Conservation (phyloP, 2,329 filamentous ascomycete genomes). For the Aspergillus pseudoterreus region DNA sequence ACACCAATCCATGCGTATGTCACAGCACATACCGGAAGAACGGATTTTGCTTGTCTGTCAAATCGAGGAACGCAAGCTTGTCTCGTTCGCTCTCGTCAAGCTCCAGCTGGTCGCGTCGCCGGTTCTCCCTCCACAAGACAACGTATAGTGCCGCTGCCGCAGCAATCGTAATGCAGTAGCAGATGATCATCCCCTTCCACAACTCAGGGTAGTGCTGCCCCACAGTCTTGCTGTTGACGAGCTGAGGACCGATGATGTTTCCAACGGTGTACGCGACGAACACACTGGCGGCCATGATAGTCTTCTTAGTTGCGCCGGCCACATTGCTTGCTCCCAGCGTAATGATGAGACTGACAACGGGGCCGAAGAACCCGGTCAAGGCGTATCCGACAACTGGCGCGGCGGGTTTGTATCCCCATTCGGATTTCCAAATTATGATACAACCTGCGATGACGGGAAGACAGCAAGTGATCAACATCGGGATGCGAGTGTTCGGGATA, state of each 20-base stretch:
- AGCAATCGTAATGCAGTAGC: conserved; percentile 64
- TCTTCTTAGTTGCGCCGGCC: conserved; percentile 74
- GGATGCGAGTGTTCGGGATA: conserved; percentile 60
- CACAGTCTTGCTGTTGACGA: conserved; percentile 65
- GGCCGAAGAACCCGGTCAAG: conserved; percentile 69
- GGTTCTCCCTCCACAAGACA: conserved; percentile 59
- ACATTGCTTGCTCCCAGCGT: conserved; percentile 63
- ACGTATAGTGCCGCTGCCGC: conserved; percentile 55
- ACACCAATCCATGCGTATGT: not conserved
- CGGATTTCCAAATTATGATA: conserved; percentile 68
- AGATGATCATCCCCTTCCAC: conserved; percentile 66
- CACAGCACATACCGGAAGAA: conserved; percentile 61
- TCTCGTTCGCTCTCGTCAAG: conserved; percentile 61
- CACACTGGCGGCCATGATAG: conserved; percentile 68
- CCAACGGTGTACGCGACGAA: conserved; percentile 74
- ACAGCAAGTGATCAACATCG: conserved; percentile 63
- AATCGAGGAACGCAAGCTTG: conserved; percentile 62
- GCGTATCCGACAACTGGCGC: conserved; percentile 68
- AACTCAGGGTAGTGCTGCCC: conserved; percentile 65
- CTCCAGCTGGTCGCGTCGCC: conserved; percentile 44
- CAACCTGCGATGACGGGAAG: conserved; percentile 72
- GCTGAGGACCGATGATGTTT: conserved; percentile 72
- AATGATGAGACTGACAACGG: conserved; percentile 62
- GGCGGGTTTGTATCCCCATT: conserved; percentile 61
- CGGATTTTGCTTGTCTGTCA: conserved; percentile 66